These are phyloP conservation scores for Castanospermum australe DNA, from an alignment of 306 rosid species.

Conservation along the genomic window DNA sequence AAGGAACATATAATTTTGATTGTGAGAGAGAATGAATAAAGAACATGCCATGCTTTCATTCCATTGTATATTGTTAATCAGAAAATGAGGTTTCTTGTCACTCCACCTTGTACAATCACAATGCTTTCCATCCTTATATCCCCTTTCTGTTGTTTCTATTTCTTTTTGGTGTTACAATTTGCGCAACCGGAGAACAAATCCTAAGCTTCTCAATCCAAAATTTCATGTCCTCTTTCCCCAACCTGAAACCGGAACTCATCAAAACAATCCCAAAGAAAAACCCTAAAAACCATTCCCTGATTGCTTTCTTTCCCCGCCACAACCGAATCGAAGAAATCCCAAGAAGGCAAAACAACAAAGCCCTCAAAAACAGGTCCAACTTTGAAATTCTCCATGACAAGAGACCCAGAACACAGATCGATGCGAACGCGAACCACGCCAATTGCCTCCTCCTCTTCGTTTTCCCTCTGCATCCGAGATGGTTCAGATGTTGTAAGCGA, in stretches of 20 bases:
- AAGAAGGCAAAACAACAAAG: constrained; percentile 3
- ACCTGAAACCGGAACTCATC: constrained; percentile 20
- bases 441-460: background rate
- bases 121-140: background rate
- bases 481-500: background rate
- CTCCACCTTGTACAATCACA: too few relatives aligned
- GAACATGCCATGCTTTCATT: background rate
- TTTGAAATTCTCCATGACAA: constrained; percentile 34
- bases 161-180: constrained; percentile 9
- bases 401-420: constrained; percentile 22
- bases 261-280: constrained; percentile 35
- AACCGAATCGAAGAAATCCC: constrained; percentile 29
- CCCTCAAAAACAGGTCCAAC: constrained; percentile 29
- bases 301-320: constrained; percentile 14
- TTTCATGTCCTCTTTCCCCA: constrained; percentile 34
- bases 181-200: constrained; percentile 21
- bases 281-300: constrained; percentile 41
- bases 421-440: background rate
- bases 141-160: constrained; percentile 1
- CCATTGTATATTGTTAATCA: background rate
- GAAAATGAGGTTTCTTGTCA: too few relatives aligned
- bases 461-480: constrained; percentile 16
- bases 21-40: background rate
- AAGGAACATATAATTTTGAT: background rate
- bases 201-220: constrained; percentile 32